Percentiles rank a stretch among this genome's conserved stretches.
Evolutionary conservation across 2,329 filamentous ascomycete genomes (phyloP).

Genomic region (Exophiala sp.): DNA sequence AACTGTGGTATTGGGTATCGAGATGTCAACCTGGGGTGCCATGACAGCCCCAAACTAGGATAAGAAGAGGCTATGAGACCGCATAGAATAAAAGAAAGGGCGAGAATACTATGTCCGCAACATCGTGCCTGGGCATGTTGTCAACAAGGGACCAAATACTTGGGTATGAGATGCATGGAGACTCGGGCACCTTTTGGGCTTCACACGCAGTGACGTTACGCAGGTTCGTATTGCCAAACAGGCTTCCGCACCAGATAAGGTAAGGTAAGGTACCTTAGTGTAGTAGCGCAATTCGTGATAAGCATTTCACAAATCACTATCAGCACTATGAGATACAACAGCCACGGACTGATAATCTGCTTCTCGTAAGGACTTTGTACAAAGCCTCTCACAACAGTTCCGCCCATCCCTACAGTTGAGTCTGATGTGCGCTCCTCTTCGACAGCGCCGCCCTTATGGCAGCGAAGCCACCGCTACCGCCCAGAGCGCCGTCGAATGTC

Average conservation of each 20-base stretch:
- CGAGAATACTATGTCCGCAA: background rate
- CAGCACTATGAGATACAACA: no score
- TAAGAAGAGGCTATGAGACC: background rate
- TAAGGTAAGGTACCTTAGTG: no score
- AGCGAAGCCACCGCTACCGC: constrained; percentile 12
- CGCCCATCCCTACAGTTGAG: background rate
- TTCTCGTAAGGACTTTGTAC: no score
- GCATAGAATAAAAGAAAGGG: background rate
- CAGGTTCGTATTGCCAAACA: no score
- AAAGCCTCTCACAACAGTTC: no score
- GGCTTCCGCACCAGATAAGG: no score
- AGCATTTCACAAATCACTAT: no score
- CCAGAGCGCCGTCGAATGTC: background rate
- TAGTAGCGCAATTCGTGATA: no score
- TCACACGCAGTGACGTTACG: background rate
- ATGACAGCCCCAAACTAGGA: constrained; percentile 29
- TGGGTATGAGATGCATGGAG: background rate
- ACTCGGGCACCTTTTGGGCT: no score
- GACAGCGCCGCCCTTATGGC: constrained; percentile 11
- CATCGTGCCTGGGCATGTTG: no score
- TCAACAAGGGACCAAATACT: no score
- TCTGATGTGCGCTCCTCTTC: background rate
- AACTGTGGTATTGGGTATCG: constrained; percentile 46
- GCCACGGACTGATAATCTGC: no score
- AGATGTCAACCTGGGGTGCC: constrained; percentile 42